Evolutionary conservation across 1,284 basidiomycete genomes (phyloP).

Genomic region (Cryptococcus wingfieldii): DNA sequence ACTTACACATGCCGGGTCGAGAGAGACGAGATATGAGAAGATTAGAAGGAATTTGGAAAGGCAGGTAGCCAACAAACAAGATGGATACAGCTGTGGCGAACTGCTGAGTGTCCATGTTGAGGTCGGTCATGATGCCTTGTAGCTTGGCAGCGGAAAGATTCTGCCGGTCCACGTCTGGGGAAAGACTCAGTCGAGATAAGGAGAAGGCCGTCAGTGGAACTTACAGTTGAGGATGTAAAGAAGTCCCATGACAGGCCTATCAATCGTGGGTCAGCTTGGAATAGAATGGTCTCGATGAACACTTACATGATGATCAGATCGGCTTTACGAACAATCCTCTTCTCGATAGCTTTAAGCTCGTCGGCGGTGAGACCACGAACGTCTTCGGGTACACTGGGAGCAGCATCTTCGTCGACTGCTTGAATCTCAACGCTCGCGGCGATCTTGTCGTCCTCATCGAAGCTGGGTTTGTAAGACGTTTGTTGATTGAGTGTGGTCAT

Average conservation of each 20-base stretch:
- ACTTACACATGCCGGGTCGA: conserved; percentile 34
- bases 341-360: conserved; percentile 20
- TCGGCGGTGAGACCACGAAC: conserved; percentile 16
- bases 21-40: conserved; percentile 25
- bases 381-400: conserved; percentile 16
- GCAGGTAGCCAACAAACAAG: conserved; percentile 35
- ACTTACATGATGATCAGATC: conserved; percentile 30
- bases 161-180: conserved; percentile 31
- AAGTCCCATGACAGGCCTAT: conserved; percentile 22
- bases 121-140: conserved; percentile 21
- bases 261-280: neutral
- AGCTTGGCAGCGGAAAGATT: conserved; percentile 27
- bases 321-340: conserved; percentile 27
- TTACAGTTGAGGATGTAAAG: conserved; percentile 39
- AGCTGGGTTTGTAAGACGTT: neutral
- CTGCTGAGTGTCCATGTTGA: conserved; percentile 26
- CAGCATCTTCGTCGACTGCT: conserved; percentile 3
- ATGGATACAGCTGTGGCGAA: conserved; percentile 33
- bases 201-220: neutral
- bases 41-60: conserved; percentile 40
- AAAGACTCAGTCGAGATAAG: neutral
- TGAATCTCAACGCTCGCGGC: neutral
- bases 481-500: no score
- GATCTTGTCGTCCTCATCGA: conserved; percentile 4
- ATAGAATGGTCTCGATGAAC: neutral